These are phyloP conservation scores for Takakia lepidozioides DNA, from an alignment of 225 moss, liverwort and hornwort genomes.

Conservation along the genomic window DNA sequence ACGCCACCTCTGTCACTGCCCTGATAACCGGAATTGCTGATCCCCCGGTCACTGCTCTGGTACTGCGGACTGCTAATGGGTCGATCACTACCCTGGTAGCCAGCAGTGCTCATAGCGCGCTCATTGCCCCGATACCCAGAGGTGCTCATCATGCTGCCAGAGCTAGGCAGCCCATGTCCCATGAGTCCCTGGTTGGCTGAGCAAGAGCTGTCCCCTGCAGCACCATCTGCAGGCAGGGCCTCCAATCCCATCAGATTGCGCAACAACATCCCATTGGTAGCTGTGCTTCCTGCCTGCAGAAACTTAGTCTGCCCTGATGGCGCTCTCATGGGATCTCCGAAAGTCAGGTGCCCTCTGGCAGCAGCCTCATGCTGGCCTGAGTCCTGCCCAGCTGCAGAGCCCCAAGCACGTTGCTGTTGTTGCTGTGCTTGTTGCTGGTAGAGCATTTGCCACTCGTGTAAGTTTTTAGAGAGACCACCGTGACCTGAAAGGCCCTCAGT, in stretches of 20 bases:
- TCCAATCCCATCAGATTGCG: conserved; percentile 88
- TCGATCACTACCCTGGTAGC: conserved; percentile 10
- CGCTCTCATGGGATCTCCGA: conserved; percentile 42
- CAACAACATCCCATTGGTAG: conserved; percentile 64
- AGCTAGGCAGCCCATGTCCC: conserved; percentile 48
- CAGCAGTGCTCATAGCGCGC: conserved; percentile 4
- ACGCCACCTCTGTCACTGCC: conserved; percentile 36
- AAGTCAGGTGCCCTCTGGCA: conserved; percentile 22
- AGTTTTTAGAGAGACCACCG: conserved; percentile 43
- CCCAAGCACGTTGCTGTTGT: conserved; percentile 32
- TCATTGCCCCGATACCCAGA: conserved; percentile 33
- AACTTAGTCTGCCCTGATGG: too few relatives aligned
- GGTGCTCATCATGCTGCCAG: conserved; percentile 52
- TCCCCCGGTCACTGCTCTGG: conserved; percentile 8
- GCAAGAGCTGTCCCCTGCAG: conserved; percentile 45
- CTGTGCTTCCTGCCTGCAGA: conserved; percentile 15
- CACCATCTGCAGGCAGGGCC: conserved; percentile 27
- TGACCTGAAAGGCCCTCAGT: conserved; percentile 31
- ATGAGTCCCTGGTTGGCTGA: conserved; percentile 51
- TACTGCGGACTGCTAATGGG: conserved; percentile 9
- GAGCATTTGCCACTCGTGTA: conserved; percentile 95
- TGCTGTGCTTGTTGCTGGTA: conserved; percentile 69
- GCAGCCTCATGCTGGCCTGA: conserved; percentile 13
- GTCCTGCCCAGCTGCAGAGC: conserved; percentile 27
- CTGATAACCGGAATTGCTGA: conserved; percentile 16